phyloP scores from a whole-genome alignment of 208 protist genomes.

The Crithidia mellificae region DNA sequence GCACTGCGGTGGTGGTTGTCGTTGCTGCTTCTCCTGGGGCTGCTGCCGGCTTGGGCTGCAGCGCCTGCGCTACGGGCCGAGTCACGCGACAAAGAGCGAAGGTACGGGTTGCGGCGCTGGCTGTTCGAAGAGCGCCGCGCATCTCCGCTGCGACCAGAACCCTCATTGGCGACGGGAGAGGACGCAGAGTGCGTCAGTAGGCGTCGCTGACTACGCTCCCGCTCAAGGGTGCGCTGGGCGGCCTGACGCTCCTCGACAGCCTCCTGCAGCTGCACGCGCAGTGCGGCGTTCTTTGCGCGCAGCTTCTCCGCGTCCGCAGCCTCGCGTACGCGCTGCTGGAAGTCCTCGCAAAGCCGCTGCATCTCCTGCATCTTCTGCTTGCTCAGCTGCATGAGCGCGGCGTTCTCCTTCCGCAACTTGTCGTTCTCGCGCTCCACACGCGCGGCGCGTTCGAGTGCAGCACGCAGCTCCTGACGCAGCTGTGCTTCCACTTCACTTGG shows the following conservation, averaged over 20 bases:
- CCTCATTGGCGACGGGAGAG: neutral
- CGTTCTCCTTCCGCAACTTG: conserved; percentile 64
- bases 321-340: conserved; percentile 48
- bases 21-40: neutral
- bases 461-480: conserved; percentile 25
- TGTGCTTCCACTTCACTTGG: neutral
- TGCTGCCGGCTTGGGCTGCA: neutral
- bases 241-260: conserved; percentile 46
- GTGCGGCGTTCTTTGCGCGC: conserved; percentile 42
- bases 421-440: conserved; percentile 53
- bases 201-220: conserved; percentile 27
- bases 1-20: neutral
- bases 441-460: conserved; percentile 2
- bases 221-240: conserved; percentile 32
- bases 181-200: neutral
- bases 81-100: conserved; percentile 32
- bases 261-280: conserved; percentile 49
- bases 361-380: conserved; percentile 86
- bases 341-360: conserved; percentile 79
- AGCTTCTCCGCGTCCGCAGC: conserved; percentile 53
- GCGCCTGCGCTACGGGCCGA: conserved; percentile 15
- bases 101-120: conserved; percentile 28
- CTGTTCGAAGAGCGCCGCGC: neutral
- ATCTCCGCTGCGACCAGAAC: neutral
- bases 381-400: conserved; percentile 58